A percentile compares a stretch with the other conserved stretches of the same genome.
Evolutionary conservation across 495 filamentous ascomycete genomes (phyloP).

Genomic region (Astrothelium subdiscretum): DNA sequence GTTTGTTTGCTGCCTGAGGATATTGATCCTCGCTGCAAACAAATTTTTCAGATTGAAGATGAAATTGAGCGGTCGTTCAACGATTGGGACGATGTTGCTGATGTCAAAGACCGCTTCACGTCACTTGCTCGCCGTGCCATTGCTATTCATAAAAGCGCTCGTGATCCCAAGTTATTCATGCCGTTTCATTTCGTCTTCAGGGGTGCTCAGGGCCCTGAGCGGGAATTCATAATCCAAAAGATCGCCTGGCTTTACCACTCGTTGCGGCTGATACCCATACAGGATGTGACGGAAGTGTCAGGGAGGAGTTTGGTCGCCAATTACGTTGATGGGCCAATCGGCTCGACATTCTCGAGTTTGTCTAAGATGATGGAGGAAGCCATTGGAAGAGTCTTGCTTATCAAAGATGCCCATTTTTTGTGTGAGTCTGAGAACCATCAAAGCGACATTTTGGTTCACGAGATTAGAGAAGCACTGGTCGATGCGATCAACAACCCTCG

Average conservation of each 20-base stretch:
- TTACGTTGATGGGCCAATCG: background rate
- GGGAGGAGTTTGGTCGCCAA: background rate
- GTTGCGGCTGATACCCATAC: background rate
- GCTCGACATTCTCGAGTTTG: background rate
- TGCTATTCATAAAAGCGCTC: background rate
- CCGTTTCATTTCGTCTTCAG: background rate
- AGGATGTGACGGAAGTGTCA: background rate
- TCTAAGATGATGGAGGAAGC: background rate
- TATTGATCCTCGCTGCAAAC: background rate
- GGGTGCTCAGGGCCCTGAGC: background rate
- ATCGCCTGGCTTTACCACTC: background rate
- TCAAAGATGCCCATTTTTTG: background rate
- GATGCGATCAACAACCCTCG: background rate
- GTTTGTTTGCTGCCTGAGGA: background rate
- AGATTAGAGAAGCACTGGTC: background rate
- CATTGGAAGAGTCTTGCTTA: background rate
- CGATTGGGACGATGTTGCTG: background rate
- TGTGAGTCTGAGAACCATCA: background rate
- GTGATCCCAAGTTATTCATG: background rate
- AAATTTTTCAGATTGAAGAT: background rate
- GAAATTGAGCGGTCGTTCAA: background rate
- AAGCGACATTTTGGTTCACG: background rate
- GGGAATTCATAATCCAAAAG: background rate
- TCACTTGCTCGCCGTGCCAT: background rate
- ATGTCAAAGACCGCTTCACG: background rate